Percentiles rank a stretch among this genome's conserved stretches.
Conservation (phyloP, 75 land plant species). For the Cupressus sempervirens region DNA sequence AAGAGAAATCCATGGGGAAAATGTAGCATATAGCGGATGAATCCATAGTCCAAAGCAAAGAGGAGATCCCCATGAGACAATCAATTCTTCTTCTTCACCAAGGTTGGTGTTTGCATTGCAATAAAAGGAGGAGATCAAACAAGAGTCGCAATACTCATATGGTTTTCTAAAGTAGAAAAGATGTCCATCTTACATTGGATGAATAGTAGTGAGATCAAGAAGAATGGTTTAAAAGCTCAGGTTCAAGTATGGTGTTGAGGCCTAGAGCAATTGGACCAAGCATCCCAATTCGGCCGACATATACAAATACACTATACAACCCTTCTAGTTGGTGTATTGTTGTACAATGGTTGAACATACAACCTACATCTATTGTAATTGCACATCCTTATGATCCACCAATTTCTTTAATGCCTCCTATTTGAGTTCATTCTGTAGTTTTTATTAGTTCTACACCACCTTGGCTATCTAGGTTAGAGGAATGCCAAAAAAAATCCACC, state of each 20-base stretch:
- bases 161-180: slow-evolving; percentile 10
- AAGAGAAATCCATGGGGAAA: no score
- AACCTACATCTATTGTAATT: background rate
- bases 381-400: slow-evolving; percentile 3
- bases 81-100: no score
- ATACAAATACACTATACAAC: slow-evolving; percentile 3
- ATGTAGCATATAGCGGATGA: no score
- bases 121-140: no score
- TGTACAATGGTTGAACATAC: slow-evolving; percentile 11
- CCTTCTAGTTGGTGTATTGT: background rate
- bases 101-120: no score
- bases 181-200: slow-evolving; percentile 24
- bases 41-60: no score
- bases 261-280: background rate
- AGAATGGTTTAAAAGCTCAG: slow-evolving; percentile 30
- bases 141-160: background rate
- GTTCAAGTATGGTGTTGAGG: background rate
- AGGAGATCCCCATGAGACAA: no score
- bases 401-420: slow-evolving; percentile 10
- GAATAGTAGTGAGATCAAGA: slow-evolving; percentile 40
- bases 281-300: background rate
- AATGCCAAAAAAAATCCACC: background rate
- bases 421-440: slow-evolving; percentile 11
- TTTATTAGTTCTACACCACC: slow-evolving; percentile 5
- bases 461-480: background rate